Percentiles rank a stretch among this genome's conserved stretches.
These are phyloP conservation scores for Solanum ahanhuiri DNA, from an alignment of 257 asterid species.

Conservation along the genomic window DNA sequence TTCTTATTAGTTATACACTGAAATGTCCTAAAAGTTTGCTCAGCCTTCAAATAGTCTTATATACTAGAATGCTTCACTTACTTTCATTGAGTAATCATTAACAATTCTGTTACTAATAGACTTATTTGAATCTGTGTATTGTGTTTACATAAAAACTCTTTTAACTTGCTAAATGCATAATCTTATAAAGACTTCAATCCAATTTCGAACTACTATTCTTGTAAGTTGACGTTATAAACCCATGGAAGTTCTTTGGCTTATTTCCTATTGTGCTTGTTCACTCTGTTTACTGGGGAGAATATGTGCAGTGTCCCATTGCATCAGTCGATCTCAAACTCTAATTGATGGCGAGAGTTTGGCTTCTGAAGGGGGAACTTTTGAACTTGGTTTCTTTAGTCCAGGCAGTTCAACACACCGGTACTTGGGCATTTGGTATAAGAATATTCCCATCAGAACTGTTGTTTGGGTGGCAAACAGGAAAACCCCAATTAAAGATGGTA, in stretches of 20 bases:
- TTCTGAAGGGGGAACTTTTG: constrained; percentile 26
- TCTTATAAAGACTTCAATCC: neutral
- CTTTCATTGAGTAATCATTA: neutral
- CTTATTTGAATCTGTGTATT: neutral
- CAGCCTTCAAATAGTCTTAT: neutral
- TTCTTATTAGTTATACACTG: neutral
- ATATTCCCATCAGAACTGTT: constrained; percentile 25
- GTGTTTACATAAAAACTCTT: neutral
- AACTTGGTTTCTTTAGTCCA: constrained; percentile 29
- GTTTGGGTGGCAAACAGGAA: constrained; percentile 34
- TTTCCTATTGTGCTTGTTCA: neutral
- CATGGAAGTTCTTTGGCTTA: constrained; percentile 5
- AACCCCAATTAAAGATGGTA: constrained; percentile 17
- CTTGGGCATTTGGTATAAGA: constrained; percentile 36
- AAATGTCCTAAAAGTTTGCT: neutral
- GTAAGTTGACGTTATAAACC: neutral
- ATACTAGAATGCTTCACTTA: neutral
- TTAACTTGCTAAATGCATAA: neutral
- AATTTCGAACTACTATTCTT: neutral
- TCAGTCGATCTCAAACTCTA: constrained; percentile 17
- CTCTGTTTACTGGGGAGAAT: neutral
- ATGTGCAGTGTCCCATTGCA: constrained; percentile 8
- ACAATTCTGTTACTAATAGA: neutral
- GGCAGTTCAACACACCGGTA: constrained; percentile 14
- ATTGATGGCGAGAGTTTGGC: constrained; percentile 19